Evolutionary conservation across 176 grass and related monocot genomes (phyloP).

Genomic region (Olyra latifolia): DNA sequence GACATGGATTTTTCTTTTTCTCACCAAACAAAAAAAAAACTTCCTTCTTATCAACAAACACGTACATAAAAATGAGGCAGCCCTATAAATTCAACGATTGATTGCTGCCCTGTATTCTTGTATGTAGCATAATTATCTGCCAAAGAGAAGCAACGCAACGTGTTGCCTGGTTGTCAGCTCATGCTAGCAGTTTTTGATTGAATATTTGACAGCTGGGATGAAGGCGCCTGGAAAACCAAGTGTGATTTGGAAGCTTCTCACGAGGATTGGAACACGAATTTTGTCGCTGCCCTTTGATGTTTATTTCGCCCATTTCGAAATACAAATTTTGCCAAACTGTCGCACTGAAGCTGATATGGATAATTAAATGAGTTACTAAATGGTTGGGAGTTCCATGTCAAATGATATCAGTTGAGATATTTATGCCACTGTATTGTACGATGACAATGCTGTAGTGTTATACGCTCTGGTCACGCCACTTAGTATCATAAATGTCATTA

Average conservation of each 20-base stretch:
- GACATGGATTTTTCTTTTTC: slow-evolving; percentile 26
- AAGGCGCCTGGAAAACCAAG: slow-evolving; percentile 20
- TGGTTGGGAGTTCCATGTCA: slow-evolving; percentile 15
- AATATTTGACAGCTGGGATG: slow-evolving; percentile 20
- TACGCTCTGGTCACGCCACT: neutral
- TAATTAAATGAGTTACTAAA: neutral
- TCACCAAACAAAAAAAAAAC: slow-evolving; percentile 1
- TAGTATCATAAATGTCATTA: neutral
- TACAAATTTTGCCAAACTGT: neutral
- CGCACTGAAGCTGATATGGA: neutral
- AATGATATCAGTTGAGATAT: neutral
- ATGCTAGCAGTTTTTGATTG: neutral
- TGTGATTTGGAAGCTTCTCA: slow-evolving; percentile 29
- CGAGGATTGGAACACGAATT: neutral
- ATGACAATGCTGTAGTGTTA: neutral
- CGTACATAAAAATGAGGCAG: slow-evolving; percentile 40
- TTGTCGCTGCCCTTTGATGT: slow-evolving; percentile 23
- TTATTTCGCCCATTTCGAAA: neutral
- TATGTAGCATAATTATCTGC: slow-evolving; percentile 15
- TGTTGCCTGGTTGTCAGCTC: slow-evolving; percentile 14
- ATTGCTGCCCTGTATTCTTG: slow-evolving; percentile 14
- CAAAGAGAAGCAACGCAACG: slow-evolving; percentile 4
- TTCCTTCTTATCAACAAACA: slow-evolving; percentile 42
- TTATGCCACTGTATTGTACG: neutral
- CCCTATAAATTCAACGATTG: slow-evolving; percentile 29